A percentile compares a stretch with the other conserved stretches of the same genome.
These are phyloP conservation scores for Benincasa hispida DNA, from an alignment of 306 rosid species.

Conservation along the genomic window DNA sequence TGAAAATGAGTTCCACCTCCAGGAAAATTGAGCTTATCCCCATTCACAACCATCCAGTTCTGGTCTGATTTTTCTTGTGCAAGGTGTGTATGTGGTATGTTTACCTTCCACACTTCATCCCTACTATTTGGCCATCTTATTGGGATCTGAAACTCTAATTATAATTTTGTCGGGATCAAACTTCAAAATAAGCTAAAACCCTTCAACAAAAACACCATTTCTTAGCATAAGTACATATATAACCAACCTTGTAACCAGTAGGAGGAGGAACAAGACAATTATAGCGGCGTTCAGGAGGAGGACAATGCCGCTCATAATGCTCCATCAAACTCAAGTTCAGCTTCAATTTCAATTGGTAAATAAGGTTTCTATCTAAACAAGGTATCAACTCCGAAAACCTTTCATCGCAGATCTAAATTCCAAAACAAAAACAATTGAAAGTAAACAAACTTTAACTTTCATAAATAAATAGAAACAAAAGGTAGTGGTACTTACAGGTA, in stretches of 20 bases:
- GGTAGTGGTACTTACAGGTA: slow-evolving; percentile 21
- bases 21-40: slow-evolving; percentile 55
- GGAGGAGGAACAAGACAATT: slow-evolving; percentile 52
- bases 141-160: slow-evolving; percentile 40
- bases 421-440: neutral
- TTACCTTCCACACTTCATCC: slow-evolving; percentile 67
- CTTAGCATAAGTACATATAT: neutral
- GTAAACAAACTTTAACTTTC: neutral
- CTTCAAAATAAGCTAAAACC: slow-evolving; percentile 14
- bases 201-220: neutral
- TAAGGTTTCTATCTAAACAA: slow-evolving; percentile 44
- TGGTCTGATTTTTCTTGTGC: slow-evolving; percentile 55
- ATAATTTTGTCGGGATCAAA: slow-evolving; percentile 18
- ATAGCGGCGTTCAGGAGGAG: slow-evolving; percentile 37
- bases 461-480: neutral
- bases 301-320: slow-evolving; percentile 55
- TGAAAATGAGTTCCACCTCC: slow-evolving; percentile 65
- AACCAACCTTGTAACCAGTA: slow-evolving; percentile 37
- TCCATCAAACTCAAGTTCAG: slow-evolving; percentile 41
- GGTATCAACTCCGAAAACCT: slow-evolving; percentile 43
- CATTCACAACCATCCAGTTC: slow-evolving; percentile 62
- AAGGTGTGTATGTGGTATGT: slow-evolving; percentile 54
- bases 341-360: slow-evolving; percentile 35
- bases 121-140: slow-evolving; percentile 53
- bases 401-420: slow-evolving; percentile 26